Evolutionary conservation across 495 filamentous ascomycete species (phyloP), one percentile per base, ranked within the genome.

Genomic region (Aspergillus nanangensis): DNA sequence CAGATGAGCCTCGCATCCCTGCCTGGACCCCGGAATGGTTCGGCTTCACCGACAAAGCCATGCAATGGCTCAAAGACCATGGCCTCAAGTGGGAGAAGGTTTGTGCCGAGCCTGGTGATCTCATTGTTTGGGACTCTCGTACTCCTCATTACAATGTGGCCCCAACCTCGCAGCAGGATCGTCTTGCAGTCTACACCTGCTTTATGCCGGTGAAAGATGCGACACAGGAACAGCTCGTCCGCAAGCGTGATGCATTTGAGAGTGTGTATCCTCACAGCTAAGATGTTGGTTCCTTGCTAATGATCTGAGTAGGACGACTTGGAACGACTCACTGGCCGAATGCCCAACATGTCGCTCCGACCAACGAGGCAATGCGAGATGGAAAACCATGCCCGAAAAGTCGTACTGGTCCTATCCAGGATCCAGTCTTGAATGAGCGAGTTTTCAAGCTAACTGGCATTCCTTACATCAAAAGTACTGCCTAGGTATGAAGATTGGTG

Each of bases 121-220:
- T 72, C n/a, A 56, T 72, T 7, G 46, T 70, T 0, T 72, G 69
- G 69, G 69, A 72, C 36, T 63, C 58, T n/a, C 56, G 66, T 23
- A 63, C 61, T 20, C 60, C 59, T 19, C 69, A 70, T 50, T 68
- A 70, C 33, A 72, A 70, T 46, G 46, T 66, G 2, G 50, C 56
- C 15, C 57, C 63, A 2, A 61, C 48, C 13, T 48, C 38, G 1
- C 35, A 43, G 10, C 50, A 57, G 29, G 53, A 56, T 10, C 50
- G 64, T 1, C 53, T 67, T 11, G 57, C 58, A 2, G 42, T 67
- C 8, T 70, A 70, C 29, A 66, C 62, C 1, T 70, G 66, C 42
- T 70, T 38, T 42, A 67, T 66, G 62, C 64, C 66, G 1, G 66
- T 66, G 14, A 44, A 38, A 0, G 60, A 70, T 38, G 64, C 54